These are phyloP conservation scores for Podospora pseudocomata DNA, from an alignment of 495 filamentous ascomycete genomes.

Conservation along the genomic window DNA sequence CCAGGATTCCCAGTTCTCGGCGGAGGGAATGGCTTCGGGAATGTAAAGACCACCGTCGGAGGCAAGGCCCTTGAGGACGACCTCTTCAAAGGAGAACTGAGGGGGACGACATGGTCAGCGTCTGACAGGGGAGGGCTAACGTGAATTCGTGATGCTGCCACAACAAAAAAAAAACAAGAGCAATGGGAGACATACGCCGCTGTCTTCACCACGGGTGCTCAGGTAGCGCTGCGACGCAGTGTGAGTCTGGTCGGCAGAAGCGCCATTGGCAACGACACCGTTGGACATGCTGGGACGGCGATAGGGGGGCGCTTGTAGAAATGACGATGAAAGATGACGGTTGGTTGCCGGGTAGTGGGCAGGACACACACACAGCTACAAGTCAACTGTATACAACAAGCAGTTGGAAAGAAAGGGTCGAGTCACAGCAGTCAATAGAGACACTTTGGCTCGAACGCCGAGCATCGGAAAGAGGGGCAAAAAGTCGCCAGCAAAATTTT, in stretches of 20 bases:
- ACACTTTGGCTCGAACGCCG: conserved; percentile 9
- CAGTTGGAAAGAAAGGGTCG: background rate
- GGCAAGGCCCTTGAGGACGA: conserved; percentile 87
- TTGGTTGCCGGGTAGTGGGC: background rate
- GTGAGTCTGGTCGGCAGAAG: conserved; percentile 35
- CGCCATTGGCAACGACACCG: conserved; percentile 24
- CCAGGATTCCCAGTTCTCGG: conserved; percentile 69
- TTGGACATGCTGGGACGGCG: conserved; percentile 25
- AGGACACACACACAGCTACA: background rate
- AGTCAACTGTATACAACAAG: background rate
- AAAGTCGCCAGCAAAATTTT: conserved; percentile 18
- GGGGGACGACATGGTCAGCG: conserved; percentile 8
- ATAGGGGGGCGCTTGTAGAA: background rate
- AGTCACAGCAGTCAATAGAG: background rate
- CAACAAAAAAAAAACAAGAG: background rate
- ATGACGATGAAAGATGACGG: background rate
- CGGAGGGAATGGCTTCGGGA: conserved; percentile 71
- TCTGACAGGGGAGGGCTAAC: background rate
- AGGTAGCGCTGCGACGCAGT: conserved; percentile 73
- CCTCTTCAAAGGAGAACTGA: conserved; percentile 85
- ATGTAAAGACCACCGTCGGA: conserved; percentile 87
- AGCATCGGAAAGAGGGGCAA: conserved; percentile 21
- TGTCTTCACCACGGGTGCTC: conserved; percentile 74
- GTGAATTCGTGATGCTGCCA: no score
- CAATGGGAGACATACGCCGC: conserved; percentile 53